Percentiles rank a stretch among this genome's conserved stretches.
phyloP scores from a whole-genome alignment of 2,329 filamentous ascomycete genomes.

The Scedosporium minutisporum region DNA sequence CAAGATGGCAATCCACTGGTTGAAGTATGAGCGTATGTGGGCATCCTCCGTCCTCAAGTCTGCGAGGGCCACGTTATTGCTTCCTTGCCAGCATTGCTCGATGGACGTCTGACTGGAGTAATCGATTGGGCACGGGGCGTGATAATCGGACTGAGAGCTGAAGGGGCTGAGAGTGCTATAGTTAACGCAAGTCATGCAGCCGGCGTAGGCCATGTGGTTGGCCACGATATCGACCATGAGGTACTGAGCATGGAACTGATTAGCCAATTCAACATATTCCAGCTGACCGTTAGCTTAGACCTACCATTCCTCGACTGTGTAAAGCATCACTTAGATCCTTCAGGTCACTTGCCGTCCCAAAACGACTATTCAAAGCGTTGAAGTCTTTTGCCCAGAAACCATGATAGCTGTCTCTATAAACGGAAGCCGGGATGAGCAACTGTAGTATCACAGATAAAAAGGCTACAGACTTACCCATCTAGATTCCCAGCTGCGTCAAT shows the following conservation, averaged over 20 bases:
- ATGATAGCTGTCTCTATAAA: constrained; percentile 26
- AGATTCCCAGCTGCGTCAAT: constrained; percentile 20
- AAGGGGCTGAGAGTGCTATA: constrained; percentile 47
- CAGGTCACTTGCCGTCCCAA: constrained; percentile 39
- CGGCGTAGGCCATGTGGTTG: constrained; percentile 43
- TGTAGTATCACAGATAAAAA: neutral
- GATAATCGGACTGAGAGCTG: constrained; percentile 42
- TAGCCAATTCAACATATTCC: too few relatives aligned
- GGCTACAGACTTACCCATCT: constrained; percentile 10
- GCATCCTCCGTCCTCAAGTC: constrained; percentile 72
- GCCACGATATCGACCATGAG: constrained; percentile 47
- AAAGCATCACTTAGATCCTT: constrained; percentile 34
- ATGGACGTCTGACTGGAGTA: constrained; percentile 34
- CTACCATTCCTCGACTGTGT: constrained; percentile 41
- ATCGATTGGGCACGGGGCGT: constrained; percentile 42
- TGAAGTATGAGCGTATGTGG: constrained; percentile 57
- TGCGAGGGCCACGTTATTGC: constrained; percentile 35
- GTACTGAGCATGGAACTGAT: constrained; percentile 21
- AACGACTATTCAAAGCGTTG: constrained; percentile 34
- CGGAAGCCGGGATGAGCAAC: neutral
- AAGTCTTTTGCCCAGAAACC: constrained; percentile 30
- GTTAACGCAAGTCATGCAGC: constrained; percentile 32
- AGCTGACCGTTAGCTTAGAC: neutral
- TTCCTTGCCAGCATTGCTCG: constrained; percentile 40
- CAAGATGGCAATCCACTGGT: constrained; percentile 53